Evolutionary conservation across 139 green algal genomes (phyloP).

Genomic region (Haematococcus sp.): DNA sequence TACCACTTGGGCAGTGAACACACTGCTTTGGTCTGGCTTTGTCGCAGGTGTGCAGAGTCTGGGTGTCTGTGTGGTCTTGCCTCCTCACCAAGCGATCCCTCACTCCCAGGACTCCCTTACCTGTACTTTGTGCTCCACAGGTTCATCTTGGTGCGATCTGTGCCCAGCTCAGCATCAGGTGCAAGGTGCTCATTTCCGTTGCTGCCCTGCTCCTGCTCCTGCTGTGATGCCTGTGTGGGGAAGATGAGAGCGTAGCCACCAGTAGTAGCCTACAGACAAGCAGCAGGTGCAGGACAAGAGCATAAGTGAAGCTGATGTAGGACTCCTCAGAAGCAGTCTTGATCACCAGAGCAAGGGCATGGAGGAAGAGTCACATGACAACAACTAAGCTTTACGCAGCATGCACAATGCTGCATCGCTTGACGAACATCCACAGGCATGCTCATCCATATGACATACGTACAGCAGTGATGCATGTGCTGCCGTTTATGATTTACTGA

Average conservation of each 20-base stretch:
- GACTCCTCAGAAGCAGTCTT: too few relatives aligned
- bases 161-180: constrained; percentile 13
- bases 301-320: too few relatives aligned
- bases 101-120: constrained; percentile 5
- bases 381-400: too few relatives aligned
- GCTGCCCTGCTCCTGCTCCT: constrained; percentile 2
- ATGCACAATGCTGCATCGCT: too few relatives aligned
- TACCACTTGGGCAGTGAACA: not conserved
- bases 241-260: constrained; percentile 67
- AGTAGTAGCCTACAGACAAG: constrained; percentile 26
- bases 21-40: not conserved
- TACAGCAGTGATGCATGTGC: not conserved
- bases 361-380: too few relatives aligned
- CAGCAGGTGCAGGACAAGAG: not conserved
- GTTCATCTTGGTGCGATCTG: constrained; percentile 67
- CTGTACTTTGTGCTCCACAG: constrained; percentile 57
- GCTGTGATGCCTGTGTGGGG: constrained; percentile 17
- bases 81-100: not conserved
- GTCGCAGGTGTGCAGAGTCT: not conserved
- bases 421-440: too few relatives aligned
- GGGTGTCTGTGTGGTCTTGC: not conserved
- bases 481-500: not conserved
- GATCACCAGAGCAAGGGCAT: too few relatives aligned
- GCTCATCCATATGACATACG: too few relatives aligned
- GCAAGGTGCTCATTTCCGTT: not conserved